phyloP scores from a whole-genome alignment of 148 eudicot genomes.

The Camellia japonica region DNA sequence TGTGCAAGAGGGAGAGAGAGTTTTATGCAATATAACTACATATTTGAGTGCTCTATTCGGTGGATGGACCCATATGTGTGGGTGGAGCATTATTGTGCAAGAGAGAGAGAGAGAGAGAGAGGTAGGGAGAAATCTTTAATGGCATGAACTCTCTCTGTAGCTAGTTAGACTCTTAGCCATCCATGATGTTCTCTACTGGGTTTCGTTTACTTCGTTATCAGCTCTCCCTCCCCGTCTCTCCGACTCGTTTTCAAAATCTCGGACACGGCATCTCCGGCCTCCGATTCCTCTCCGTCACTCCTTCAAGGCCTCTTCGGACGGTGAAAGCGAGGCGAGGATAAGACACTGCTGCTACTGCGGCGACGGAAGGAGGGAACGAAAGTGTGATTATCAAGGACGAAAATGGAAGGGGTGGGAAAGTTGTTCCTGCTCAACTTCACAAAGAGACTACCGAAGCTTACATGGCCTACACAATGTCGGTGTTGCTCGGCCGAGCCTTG shows the following conservation, averaged over 20 bases:
- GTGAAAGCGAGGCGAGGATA: constrained; percentile 31
- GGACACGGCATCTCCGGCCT: constrained; percentile 19
- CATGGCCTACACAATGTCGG: constrained; percentile 97
- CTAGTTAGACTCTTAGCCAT: neutral
- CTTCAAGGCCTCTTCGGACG: constrained; percentile 22
- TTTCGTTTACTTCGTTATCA: constrained; percentile 44
- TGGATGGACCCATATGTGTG: no score
- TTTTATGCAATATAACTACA: no score
- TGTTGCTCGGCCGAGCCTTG: constrained; percentile 82
- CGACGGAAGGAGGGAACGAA: constrained; percentile 24
- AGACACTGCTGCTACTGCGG: constrained; percentile 11
- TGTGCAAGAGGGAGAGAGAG: no score
- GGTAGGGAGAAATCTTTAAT: constrained; percentile 7
- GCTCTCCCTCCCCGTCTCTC: constrained; percentile 10
- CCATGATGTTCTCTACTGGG: constrained; percentile 47
- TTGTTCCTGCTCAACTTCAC: constrained; percentile 71
- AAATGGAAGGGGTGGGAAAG: constrained; percentile 40
- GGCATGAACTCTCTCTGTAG: constrained; percentile 23
- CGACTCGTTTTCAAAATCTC: constrained; percentile 20
- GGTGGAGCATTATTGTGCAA: no score
- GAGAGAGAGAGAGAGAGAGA: constrained; percentile 6
- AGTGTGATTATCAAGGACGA: constrained; percentile 26
- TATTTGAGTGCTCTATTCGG: no score
- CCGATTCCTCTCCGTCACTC: constrained; percentile 47
- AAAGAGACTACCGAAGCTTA: constrained; percentile 95